Percentiles rank a stretch among this genome's conserved stretches.
These are phyloP conservation scores for Toxicodendron radicans DNA, from an alignment of 345 rosid species.

Conservation along the genomic window DNA sequence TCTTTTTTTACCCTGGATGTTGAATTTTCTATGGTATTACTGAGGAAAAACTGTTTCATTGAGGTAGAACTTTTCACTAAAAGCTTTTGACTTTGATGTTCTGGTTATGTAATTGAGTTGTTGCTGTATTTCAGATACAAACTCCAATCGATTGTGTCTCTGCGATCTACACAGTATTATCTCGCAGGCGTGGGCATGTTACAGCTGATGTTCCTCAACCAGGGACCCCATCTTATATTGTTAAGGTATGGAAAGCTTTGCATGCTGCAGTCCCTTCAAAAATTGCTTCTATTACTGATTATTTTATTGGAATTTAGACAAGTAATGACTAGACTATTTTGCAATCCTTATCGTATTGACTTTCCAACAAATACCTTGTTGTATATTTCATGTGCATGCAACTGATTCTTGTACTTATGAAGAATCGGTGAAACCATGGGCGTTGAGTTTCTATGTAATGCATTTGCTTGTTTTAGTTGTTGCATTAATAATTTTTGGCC, in stretches of 20 bases:
- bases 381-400: neutral
- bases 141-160: conserved; percentile 96
- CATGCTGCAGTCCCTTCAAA: neutral
- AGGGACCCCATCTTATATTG: conserved; percentile 93
- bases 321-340: conserved; percentile 3
- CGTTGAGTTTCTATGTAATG: neutral
- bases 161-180: conserved; percentile 88
- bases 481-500: neutral
- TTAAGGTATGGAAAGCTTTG: conserved; percentile 55
- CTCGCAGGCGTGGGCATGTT: conserved; percentile 96
- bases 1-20: neutral
- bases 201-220: conserved; percentile 99
- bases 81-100: neutral
- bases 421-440: neutral
- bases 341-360: neutral
- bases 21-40: neutral
- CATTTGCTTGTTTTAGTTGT: neutral
- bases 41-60: neutral
- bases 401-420: neutral
- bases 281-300: conserved; percentile 4
- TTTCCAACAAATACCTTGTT: neutral
- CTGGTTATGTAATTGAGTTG: neutral
- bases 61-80: neutral
- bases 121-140: conserved; percentile 69
- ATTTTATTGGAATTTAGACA: conserved; percentile 4